Evolutionary conservation across 352 stramenopile genomes (phyloP), one percentile per base, ranked within the genome.

Genomic region (Phytopythium mirpurense): DNA sequence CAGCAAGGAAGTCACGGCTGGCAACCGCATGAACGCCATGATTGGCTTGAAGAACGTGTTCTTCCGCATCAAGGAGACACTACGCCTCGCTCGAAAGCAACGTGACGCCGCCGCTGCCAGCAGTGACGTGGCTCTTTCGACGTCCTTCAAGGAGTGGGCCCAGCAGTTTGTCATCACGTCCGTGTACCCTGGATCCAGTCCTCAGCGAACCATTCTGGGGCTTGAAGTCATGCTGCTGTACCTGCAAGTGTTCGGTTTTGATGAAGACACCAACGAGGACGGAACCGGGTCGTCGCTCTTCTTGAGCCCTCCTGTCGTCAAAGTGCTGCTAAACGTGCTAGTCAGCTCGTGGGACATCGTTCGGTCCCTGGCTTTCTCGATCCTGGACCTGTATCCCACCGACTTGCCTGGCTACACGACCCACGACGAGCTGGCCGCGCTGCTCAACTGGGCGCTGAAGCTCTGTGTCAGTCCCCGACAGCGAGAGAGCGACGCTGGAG

Each of bases 401-500:
- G 62, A 81, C 5, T 54, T 93, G 0, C 82, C 79, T 0, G 79
- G 82, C 7, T 93, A 83, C 40, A 74, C 70, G 2, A 78, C 68
- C 0, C 51, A 50, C 0, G 54, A 60, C 32, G 58, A 76, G 45
- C 63, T 91, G 26, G 49, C 63, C 36, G 62, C 54, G 29, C 65
- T 93, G 1, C 59, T 86, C 51, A 59, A 85, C n/a, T 93, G 83
- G 83, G 68, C 80, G 2, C 51, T 93, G 41, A 74, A 70, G 44
- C 68, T 93, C 16, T 88, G 78, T 34, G 67, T 74, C 26, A 91
- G 83, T 42, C 77, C 83, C 34, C 76, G 80, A 15, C 83, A 93
- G 54, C 77, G 84, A 47, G 86, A 95, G 59, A 94, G 79, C 37
- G 84, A 95, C 44, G 79, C 83, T 23, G 86, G 86, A n/a, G 88